These are phyloP conservation scores for Vitis labrusca DNA, from an alignment of 164 flowering plant genomes.

Conservation along the genomic window DNA sequence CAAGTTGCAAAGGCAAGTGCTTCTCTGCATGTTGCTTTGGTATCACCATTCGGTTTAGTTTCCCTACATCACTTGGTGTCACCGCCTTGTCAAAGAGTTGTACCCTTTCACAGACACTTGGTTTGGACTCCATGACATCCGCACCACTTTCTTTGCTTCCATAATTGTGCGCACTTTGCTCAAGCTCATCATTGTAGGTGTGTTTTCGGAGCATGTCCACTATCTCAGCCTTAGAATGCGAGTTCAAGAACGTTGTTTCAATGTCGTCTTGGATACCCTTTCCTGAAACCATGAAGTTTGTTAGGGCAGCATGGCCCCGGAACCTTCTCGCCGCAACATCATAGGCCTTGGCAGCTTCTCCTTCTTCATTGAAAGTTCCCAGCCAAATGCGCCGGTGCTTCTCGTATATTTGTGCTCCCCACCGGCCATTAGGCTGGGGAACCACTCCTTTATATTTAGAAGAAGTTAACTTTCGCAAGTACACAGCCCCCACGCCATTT, in stretches of 20 bases:
- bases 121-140: background rate
- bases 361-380: conserved; percentile 22
- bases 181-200: conserved; percentile 12
- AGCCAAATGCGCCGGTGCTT: conserved; percentile 36
- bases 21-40: conserved; percentile 18
- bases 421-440: conserved; percentile 35
- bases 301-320: conserved; percentile 19
- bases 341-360: conserved; percentile 19
- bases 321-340: conserved; percentile 18
- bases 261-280: background rate
- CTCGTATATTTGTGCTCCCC: conserved; percentile 40
- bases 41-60: conserved; percentile 16
- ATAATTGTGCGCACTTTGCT: background rate
- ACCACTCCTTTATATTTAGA: conserved; percentile 40
- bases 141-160: no score
- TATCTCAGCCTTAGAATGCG: conserved; percentile 20
- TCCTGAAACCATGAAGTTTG: background rate
- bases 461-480: conserved; percentile 3
- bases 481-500: no score
- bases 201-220: conserved; percentile 25
- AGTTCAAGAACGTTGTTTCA: conserved; percentile 13
- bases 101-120: background rate
- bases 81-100: conserved; percentile 9
- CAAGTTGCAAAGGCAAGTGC: conserved; percentile 3
- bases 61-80: conserved; percentile 20